Evolutionary conservation across 2,329 filamentous ascomycete species (phyloP).

Genomic region (Claviceps cyperi): DNA sequence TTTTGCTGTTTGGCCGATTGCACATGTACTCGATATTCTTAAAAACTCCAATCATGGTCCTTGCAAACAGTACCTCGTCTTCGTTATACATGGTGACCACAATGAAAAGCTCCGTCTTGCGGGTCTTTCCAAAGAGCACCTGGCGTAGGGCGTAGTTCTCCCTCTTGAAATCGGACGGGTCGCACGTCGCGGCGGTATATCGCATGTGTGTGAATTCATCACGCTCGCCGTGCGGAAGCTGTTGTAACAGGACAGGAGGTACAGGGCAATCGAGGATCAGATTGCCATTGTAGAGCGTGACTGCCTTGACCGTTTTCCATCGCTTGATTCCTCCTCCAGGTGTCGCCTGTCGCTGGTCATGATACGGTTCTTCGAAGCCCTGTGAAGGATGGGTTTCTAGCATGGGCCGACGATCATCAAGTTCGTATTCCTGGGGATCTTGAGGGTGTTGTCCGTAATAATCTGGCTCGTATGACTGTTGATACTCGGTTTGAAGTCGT

Average conservation of each 20-base stretch:
- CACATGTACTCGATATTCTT: constrained; percentile 99
- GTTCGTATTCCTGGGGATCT: constrained; percentile 44
- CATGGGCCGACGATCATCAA: constrained; percentile 64
- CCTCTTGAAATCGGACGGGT: constrained; percentile 75
- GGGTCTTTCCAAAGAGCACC: constrained; percentile 77
- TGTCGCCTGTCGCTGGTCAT: constrained; percentile 14
- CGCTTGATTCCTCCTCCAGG: constrained; percentile 46
- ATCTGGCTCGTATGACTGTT: constrained; percentile 27
- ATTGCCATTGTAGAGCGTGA: constrained; percentile 93
- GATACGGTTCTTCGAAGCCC: constrained; percentile 26
- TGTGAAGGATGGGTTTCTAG: constrained; percentile 46
- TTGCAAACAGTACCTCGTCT: constrained; percentile 87
- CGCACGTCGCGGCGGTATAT: constrained; percentile 89
- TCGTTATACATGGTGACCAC: constrained; percentile 99
- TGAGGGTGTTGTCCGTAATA: constrained; percentile 33
- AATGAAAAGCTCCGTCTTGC: constrained; percentile 91
- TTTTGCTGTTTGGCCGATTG: constrained; percentile 81
- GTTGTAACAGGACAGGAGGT: constrained; percentile 72
- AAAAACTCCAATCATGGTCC: constrained; percentile 92
- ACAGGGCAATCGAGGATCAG: constrained; percentile 94
- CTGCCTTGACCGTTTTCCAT: constrained; percentile 98
- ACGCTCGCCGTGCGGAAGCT: constrained; percentile 80
- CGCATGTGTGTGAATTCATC: constrained; percentile 88
- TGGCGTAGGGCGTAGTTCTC: constrained; percentile 87
- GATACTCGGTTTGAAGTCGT: constrained; percentile 45